Percentiles rank a stretch among this genome's conserved stretches.
Conservation (phyloP, 1,284 basidiomycete genomes). For the Trametes pubescens region DNA sequence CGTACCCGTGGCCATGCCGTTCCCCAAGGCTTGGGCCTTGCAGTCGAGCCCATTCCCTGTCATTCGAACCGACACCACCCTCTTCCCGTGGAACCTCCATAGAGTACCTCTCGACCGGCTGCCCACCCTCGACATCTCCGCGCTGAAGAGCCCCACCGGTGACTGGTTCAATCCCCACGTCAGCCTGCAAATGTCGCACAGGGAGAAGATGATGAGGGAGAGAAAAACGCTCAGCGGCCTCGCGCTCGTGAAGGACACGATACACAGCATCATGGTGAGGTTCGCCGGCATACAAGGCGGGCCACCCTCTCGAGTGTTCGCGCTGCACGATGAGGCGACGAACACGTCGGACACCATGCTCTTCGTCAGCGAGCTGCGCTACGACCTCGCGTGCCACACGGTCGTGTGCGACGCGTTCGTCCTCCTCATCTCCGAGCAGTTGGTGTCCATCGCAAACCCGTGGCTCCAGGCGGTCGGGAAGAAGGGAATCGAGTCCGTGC, state of each 20-base stretch:
- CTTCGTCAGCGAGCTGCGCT: slow-evolving; percentile 51
- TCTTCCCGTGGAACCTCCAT: slow-evolving; percentile 51
- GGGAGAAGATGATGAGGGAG: slow-evolving; percentile 36
- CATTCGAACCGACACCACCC: slow-evolving; percentile 25
- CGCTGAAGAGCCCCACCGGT: slow-evolving; percentile 10
- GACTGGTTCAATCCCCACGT: slow-evolving; percentile 46
- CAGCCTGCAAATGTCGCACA: slow-evolving; percentile 43
- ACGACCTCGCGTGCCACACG: slow-evolving; percentile 55
- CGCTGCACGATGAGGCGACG: slow-evolving; percentile 38
- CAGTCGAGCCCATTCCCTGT: slow-evolving; percentile 48
- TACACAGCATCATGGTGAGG: slow-evolving; percentile 44
- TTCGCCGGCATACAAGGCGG: slow-evolving; percentile 35
- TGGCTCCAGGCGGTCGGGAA: slow-evolving; percentile 17
- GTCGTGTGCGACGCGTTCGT: slow-evolving; percentile 54
- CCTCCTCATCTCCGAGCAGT: slow-evolving; percentile 39
- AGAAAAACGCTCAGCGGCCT: slow-evolving; percentile 36
- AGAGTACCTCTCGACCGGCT: slow-evolving; percentile 49
- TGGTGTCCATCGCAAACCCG: slow-evolving; percentile 36
- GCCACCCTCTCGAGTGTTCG: slow-evolving; percentile 38
- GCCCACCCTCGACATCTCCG: slow-evolving; percentile 41
- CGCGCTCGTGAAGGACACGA: slow-evolving; percentile 43
- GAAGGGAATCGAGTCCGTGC: slow-evolving; percentile 27
- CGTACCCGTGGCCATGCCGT: slow-evolving; percentile 37
- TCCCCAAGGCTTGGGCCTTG: slow-evolving; percentile 34
- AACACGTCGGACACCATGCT: slow-evolving; percentile 43